Evolutionary conservation across 495 filamentous ascomycete species (phyloP), one percentile per base, ranked within the genome.

Genomic region (Hyaloscypha hepaticicola): DNA sequence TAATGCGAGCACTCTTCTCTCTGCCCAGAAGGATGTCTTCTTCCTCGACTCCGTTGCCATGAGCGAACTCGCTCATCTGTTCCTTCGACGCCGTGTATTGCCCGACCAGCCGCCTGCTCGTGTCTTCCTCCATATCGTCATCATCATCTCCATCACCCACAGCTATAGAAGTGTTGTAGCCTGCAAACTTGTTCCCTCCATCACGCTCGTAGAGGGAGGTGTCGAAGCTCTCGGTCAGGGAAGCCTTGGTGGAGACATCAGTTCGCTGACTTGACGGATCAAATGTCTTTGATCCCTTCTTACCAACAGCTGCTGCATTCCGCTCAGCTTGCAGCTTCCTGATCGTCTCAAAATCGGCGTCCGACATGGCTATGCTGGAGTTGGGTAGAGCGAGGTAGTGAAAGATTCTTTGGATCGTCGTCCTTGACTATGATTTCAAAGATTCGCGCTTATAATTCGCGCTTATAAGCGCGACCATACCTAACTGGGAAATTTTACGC

Each of bases 41-140:
- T 75, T 97, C 94, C 74, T 93, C 91, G 25, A 92, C 91, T 49
- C 90, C 90, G 64, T 83, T 85, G 55, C 92, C 92, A 51, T 80
- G 86, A 9, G 94, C 91, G 78, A 97, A 94, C 80, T 99, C 96
- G 74, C 96, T 91, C 75, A 98, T 90, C 79, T 97, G 91, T 58
- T 87, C 85, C 69, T 84, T 87, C 19, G 93, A 92, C 22, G 96
- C 96, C 14, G 96, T 99, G 77, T 98, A 99, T 77, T 99, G 96
- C 63, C 93, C 96, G 29, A 98, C 92, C 64, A 99, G 80, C 69
- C 89, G 85, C 72, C 90, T 85, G 69, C 86, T 85, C 60, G 82
- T 87, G 72, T 90, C 87, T 73, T 91, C 88, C 66, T 80, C 87
- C 84, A 93, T 92, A 78, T 91, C 91, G 38, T 91, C 88, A 38